Percentiles rank a stretch among this genome's conserved stretches.
Evolutionary conservation across 257 asterid genomes (phyloP).

Genomic region (Solanum stenotomum): DNA sequence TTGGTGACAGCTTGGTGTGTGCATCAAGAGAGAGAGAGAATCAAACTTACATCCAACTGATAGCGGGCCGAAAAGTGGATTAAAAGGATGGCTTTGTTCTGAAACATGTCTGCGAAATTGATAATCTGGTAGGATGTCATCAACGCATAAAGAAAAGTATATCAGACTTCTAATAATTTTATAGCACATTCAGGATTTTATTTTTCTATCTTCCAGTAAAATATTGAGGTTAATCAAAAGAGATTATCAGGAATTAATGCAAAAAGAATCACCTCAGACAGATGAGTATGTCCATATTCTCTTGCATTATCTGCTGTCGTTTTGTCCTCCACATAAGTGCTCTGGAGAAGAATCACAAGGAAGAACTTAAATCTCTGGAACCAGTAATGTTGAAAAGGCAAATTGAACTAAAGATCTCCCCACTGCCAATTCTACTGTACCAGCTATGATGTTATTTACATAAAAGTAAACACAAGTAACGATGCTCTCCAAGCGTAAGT

Average conservation of each 20-base stretch:
- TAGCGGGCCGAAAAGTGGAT: slow-evolving; percentile 98
- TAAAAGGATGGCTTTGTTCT: slow-evolving; percentile 86
- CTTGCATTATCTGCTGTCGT: slow-evolving; percentile 58
- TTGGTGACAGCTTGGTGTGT: not conserved
- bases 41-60: slow-evolving; percentile 60
- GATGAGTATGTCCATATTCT: slow-evolving; percentile 87
- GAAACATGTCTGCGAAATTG: slow-evolving; percentile 45
- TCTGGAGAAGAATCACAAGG: slow-evolving; percentile 26
- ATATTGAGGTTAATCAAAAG: not conserved
- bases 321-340: slow-evolving; percentile 75
- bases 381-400: not conserved
- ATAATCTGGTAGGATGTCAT: slow-evolving; percentile 37
- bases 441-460: not conserved
- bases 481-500: not conserved
- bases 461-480: not conserved
- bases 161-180: not conserved
- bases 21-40: not conserved
- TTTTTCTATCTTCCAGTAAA: not conserved
- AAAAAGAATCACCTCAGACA: slow-evolving; percentile 57
- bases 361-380: not conserved
- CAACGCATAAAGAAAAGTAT: not conserved
- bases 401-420: not conserved
- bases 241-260: not conserved
- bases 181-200: not conserved
- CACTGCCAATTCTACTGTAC: not conserved